A percentile compares a stretch with the other conserved stretches of the same genome.
Evolutionary conservation across 768 basidiomycete species (phyloP).

Genomic region (Punctularia strigosozonata): DNA sequence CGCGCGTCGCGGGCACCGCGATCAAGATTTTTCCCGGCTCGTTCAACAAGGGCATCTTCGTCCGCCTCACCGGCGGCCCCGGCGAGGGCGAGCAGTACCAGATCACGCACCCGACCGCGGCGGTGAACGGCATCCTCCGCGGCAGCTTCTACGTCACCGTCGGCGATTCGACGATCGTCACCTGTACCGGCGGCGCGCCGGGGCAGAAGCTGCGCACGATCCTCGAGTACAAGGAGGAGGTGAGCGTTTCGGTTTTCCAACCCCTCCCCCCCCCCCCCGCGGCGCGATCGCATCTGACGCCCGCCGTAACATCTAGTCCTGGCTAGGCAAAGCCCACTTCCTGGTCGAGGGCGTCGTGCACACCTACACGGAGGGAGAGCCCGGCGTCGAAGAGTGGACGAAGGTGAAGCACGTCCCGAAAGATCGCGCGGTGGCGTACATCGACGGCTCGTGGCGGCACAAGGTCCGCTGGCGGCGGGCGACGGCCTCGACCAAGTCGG

Average conservation of each 20-base stretch:
- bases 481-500: constrained; percentile 5
- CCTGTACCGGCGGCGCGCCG: constrained; percentile 59
- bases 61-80: constrained; percentile 60
- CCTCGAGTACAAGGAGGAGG: constrained; percentile 96
- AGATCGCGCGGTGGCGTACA: constrained; percentile 60
- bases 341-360: constrained; percentile 84
- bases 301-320: constrained; percentile 36
- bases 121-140: constrained; percentile 84
- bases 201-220: constrained; percentile 62
- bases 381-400: constrained; percentile 59
- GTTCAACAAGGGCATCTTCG: constrained; percentile 81
- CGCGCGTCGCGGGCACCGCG: constrained; percentile 82
- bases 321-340: constrained; percentile 84
- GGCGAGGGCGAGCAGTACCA: constrained; percentile 77
- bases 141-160: constrained; percentile 90
- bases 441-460: constrained; percentile 86
- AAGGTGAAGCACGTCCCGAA: constrained; percentile 86
- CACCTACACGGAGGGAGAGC: constrained; percentile 55
- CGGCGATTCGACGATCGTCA: constrained; percentile 67
- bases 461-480: constrained; percentile 70
- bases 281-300: background rate
- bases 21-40: constrained; percentile 75
- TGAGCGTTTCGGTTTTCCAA: constrained; percentile 21
- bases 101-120: constrained; percentile 82
- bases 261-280: too few species aligned